phyloP scores from a whole-genome alignment of 148 eudicot genomes.

The Persicaria tinctoria region DNA sequence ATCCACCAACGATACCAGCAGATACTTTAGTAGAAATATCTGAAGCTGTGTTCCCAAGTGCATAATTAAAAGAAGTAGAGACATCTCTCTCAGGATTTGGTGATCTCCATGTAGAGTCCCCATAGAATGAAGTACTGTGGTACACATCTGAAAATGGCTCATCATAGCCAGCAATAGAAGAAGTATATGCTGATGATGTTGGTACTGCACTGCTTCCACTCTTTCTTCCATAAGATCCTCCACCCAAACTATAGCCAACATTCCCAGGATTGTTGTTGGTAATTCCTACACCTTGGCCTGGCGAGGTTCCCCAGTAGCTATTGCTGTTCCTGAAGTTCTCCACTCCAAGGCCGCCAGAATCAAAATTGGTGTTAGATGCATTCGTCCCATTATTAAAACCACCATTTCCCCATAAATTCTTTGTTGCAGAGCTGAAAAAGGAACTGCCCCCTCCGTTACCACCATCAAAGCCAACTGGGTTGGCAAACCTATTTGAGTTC shows the following conservation, averaged over 20 bases:
- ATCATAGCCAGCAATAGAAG: conserved; percentile 48
- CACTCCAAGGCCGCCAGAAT: conserved; percentile 29
- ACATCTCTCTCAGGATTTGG: conserved; percentile 45
- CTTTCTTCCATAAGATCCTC: conserved; percentile 44
- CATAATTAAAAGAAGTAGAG: conserved; percentile 50
- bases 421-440: conserved; percentile 32
- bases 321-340: conserved; percentile 25
- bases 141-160: conserved; percentile 48
- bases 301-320: conserved; percentile 40
- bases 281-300: conserved; percentile 36
- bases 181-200: conserved; percentile 32
- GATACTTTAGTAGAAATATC: conserved; percentile 40
- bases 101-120: conserved; percentile 56
- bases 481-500: conserved; percentile 36
- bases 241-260: conserved; percentile 43
- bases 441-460: conserved; percentile 44
- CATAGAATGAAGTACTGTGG: conserved; percentile 40
- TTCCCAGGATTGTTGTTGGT: conserved; percentile 32
- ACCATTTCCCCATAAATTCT: conserved; percentile 48
- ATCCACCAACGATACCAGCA: conserved; percentile 50
- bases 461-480: conserved; percentile 32
- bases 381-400: conserved; percentile 32
- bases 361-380: conserved; percentile 29
- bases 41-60: conserved; percentile 37
- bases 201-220: conserved; percentile 32